phyloP scores from a whole-genome alignment of 192 early-diverging fungal species.

The Funneliformis mosseae region DNA sequence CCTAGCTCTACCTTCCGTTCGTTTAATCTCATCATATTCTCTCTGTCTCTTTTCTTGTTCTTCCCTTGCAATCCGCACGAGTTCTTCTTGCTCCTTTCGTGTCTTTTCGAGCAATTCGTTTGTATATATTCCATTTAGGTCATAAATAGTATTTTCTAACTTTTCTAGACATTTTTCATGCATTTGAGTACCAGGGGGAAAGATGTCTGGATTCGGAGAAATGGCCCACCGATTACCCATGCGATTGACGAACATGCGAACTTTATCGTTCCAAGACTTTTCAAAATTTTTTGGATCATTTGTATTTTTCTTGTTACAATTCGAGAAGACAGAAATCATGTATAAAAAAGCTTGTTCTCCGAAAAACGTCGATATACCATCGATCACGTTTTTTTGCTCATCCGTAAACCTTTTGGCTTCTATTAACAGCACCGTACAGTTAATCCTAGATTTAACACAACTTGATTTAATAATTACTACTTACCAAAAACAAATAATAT shows the following conservation, averaged over 20 bases:
- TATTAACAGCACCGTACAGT: background rate
- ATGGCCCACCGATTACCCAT: background rate
- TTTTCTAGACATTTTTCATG: background rate
- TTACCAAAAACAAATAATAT: conserved; percentile 9
- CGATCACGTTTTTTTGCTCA: background rate
- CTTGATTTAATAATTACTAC: background rate
- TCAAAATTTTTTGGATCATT: background rate
- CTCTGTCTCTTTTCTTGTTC: background rate
- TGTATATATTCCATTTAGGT: background rate
- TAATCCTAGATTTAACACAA: no score
- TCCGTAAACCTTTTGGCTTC: background rate
- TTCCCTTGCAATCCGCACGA: background rate
- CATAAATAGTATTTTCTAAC: background rate
- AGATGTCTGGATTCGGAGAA: conserved; percentile 1
- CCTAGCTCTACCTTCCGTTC: no score
- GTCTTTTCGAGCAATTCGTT: background rate
- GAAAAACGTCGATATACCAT: background rate
- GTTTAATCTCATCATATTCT: background rate
- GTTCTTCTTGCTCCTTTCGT: background rate
- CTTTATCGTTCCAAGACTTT: background rate
- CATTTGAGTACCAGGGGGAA: background rate
- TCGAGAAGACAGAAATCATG: background rate
- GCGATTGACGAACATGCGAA: background rate
- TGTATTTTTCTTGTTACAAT: background rate
- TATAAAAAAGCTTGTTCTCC: background rate